phyloP scores from a whole-genome alignment of 1,139 yeast genomes.

The Diutina ranongensis region DNA sequence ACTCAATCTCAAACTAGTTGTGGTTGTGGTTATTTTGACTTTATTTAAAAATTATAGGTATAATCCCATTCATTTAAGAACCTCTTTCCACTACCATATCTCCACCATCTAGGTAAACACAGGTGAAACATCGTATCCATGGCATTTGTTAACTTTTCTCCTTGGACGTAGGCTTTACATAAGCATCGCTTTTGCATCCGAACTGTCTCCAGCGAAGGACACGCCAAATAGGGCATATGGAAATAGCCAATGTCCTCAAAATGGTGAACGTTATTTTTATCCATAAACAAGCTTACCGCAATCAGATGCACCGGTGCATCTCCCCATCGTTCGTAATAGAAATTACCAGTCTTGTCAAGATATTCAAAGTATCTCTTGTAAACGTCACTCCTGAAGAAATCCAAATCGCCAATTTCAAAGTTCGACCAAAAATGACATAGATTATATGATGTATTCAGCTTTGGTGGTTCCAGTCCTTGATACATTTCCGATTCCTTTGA shows the following conservation, averaged over 20 bases:
- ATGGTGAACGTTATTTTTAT: constrained; percentile 63
- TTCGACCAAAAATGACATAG: constrained; percentile 94
- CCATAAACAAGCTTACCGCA: constrained; percentile 57
- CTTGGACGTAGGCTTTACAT: constrained; percentile 37
- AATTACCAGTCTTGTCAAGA: constrained; percentile 69
- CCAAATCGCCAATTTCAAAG: constrained; percentile 75
- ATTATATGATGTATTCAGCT: constrained; percentile 47
- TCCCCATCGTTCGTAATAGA: constrained; percentile 93
- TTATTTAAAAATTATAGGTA: constrained; percentile 3
- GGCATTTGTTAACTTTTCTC: constrained; percentile 23
- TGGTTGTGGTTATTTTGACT: too few species aligned
- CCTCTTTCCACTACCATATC: constrained; percentile 45
- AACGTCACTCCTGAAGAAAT: constrained; percentile 64
- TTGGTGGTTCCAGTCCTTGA: constrained; percentile 1
- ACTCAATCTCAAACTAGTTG: too few species aligned
- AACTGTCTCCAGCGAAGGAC: constrained; percentile 52
- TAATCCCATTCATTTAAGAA: constrained; percentile 29
- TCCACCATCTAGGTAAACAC: constrained; percentile 85
- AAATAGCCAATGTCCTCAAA: constrained; percentile 85
- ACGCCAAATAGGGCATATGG: constrained; percentile 74
- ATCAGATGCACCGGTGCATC: constrained; percentile 95
- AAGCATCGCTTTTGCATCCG: constrained; percentile 55
- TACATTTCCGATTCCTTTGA: constrained; percentile 16
- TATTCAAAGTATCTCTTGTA: constrained; percentile 60
- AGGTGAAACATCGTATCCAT: constrained; percentile 56